phyloP scores from a whole-genome alignment of 495 filamentous ascomycete genomes.

The Daldinia childiae region DNA sequence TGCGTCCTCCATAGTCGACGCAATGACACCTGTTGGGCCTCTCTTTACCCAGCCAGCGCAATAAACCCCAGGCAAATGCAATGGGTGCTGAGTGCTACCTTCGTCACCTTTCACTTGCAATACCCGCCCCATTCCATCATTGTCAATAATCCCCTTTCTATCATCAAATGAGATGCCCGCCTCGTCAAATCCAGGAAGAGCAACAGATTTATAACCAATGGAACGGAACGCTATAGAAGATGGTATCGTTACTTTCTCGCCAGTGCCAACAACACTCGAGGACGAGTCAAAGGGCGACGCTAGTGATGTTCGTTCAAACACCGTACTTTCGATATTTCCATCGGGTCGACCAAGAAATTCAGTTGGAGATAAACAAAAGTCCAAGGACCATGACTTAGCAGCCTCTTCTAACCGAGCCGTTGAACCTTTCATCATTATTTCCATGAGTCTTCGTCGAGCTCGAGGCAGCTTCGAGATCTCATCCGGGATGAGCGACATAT shows the following conservation, averaged over 20 bases:
- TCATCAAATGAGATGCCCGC: constrained; percentile 82
- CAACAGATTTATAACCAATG: constrained; percentile 87
- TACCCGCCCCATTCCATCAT: constrained; percentile 83
- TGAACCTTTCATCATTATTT: constrained; percentile 81
- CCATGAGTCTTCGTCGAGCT: constrained; percentile 76
- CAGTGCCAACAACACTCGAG: constrained; percentile 63
- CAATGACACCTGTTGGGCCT: constrained; percentile 95
- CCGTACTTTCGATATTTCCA: constrained; percentile 64
- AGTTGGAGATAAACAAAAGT: constrained; percentile 81
- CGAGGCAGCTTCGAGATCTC: constrained; percentile 72
- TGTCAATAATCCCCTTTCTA: constrained; percentile 77
- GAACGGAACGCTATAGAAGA: constrained; percentile 83
- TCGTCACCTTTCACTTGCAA: constrained; percentile 39
- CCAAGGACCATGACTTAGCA: constrained; percentile 79
- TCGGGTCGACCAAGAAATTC: constrained; percentile 66
- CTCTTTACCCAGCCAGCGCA: constrained; percentile 97
- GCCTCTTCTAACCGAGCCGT: constrained; percentile 55
- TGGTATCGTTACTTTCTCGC: constrained; percentile 54
- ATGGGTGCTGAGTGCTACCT: constrained; percentile 10
- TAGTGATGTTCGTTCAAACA: constrained; percentile 70
- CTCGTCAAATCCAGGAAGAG: constrained; percentile 78
- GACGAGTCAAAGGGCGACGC: constrained; percentile 57
- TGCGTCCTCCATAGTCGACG: constrained; percentile 94
- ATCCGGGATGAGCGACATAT: constrained; percentile 69
- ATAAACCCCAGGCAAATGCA: constrained; percentile 76